These are phyloP conservation scores for Monosporascus ibericus DNA, from an alignment of 2,329 filamentous ascomycete species.

Conservation along the genomic window DNA sequence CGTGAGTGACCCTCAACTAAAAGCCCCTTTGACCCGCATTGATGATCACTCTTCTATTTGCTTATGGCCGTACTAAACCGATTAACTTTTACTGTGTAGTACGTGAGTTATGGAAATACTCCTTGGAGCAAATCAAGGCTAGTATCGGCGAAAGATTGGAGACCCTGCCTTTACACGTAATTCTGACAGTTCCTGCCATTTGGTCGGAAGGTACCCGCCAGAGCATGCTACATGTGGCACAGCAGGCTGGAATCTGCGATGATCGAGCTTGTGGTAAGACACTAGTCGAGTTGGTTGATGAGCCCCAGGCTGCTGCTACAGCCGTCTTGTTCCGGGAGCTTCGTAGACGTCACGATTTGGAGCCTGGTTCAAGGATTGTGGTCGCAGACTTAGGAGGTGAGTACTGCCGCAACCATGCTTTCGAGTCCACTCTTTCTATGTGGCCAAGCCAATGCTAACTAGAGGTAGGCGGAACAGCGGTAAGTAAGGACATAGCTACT, in stretches of 20 bases:
- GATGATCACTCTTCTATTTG: too few species aligned
- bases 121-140: slow-evolving; percentile 3
- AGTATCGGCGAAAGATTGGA: slow-evolving; percentile 2
- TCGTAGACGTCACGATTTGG: slow-evolving; percentile 11
- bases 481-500: not conserved
- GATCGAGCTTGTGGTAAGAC: slow-evolving; percentile 23
- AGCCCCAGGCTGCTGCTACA: slow-evolving; percentile 41
- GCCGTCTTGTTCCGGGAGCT: slow-evolving; percentile 28
- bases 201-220: slow-evolving; percentile 11
- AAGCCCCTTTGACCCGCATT: too few species aligned
- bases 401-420: not conserved
- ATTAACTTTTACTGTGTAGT: slow-evolving; percentile 8
- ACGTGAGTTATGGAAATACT: slow-evolving; percentile 9
- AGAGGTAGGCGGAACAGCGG: slow-evolving; percentile 7
- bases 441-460: not conserved
- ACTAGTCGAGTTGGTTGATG: slow-evolving; percentile 29
- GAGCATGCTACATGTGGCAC: slow-evolving; percentile 31
- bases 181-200: slow-evolving; percentile 12
- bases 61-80: not conserved
- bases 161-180: slow-evolving; percentile 6
- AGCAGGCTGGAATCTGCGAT: slow-evolving; percentile 29
- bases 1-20: not conserved
- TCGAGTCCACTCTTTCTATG: not conserved
- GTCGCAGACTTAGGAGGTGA: slow-evolving; percentile 25
- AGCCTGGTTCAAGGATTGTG: slow-evolving; percentile 20